Evolutionary conservation across 768 basidiomycete species (phyloP), one percentile per base, ranked within the genome.

Genomic region (Amanita pallidorosea): DNA sequence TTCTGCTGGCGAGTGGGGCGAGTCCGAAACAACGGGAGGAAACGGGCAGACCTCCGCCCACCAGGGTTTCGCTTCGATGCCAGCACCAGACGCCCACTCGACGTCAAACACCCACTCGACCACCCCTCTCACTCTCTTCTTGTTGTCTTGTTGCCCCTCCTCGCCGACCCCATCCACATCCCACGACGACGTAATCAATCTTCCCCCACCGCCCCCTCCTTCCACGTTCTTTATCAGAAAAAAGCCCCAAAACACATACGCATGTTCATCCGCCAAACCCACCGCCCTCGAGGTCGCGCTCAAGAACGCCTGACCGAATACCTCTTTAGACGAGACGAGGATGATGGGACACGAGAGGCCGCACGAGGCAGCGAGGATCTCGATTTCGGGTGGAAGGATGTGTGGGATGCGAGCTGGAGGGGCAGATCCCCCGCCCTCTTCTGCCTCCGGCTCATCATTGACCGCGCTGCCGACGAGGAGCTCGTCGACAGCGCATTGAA

Each of bases 211-310:
- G 2, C n/a, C 5, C 5, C 37, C 17, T 4, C 18, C 37, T 11
- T 31, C 11, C 3, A 20, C n/a, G 3, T n/a, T 17, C 17, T 11
- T 36, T 31, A 52, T 27, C 42, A 18, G 34, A 37, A 52, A 52
- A 27, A 45, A 52, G 2, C 43, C 51, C 51, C 44, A 45, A 27
- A 44, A 52, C 22, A 52, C 51, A 45, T 52, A 52, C 7, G 51
- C 42, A 23, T 42, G 41, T 22, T 52, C 51, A 8, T 33, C 51
- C 7, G 20, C 34, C 17, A 52, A 18, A 12, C 41, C 41, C 13
- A 34, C 23, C 13, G 22, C 23, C 25, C 11, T 31, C 13, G n/a
- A 1, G 5, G 13, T 12, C 11, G 9, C n/a, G 18, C 2, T 12
- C 25, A 31, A 33, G 18, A 37, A 46, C 13, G 17, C 18, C 20